A percentile compares a stretch with the other conserved stretches of the same genome.
These are phyloP conservation scores for Leucoagaricus sp. DNA, from an alignment of 1,284 basidiomycete genomes.

Conservation along the genomic window DNA sequence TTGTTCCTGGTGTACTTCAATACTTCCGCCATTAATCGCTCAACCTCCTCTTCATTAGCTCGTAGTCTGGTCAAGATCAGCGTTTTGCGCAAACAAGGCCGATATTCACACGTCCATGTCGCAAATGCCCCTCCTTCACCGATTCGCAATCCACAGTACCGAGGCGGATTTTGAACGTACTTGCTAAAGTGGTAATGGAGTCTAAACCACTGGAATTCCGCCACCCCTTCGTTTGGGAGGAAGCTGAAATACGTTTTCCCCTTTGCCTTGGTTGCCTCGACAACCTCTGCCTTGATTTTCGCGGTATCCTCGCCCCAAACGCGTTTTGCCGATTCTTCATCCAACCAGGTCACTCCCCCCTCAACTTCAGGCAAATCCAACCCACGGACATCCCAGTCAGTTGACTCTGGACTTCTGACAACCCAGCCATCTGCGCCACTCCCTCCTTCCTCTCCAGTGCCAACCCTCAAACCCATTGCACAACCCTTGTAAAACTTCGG, in stretches of 20 bases:
- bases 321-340: constrained; percentile 28
- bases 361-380: not conserved
- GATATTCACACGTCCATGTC: constrained; percentile 55
- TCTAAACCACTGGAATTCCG: constrained; percentile 40
- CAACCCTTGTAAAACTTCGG: constrained; percentile 49
- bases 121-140: constrained; percentile 36
- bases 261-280: constrained; percentile 14
- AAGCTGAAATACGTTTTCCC: constrained; percentile 36
- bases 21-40: constrained; percentile 39
- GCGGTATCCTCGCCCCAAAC: constrained; percentile 37
- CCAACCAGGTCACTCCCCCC: constrained; percentile 33
- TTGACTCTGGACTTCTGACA: constrained; percentile 39
- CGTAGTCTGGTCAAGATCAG: constrained; percentile 55
- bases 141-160: constrained; percentile 40
- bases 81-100: constrained; percentile 31
- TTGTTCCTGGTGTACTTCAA: constrained; percentile 39
- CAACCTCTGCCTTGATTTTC: constrained; percentile 30
- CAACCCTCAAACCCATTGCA: constrained; percentile 44
- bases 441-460: constrained; percentile 18
- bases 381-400: constrained; percentile 40
- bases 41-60: constrained; percentile 34
- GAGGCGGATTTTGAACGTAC: constrained; percentile 23
- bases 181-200: constrained; percentile 26
- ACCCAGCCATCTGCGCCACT: constrained; percentile 60
- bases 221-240: constrained; percentile 47